Evolutionary conservation across 352 stramenopile genomes (phyloP).

Genomic region (Globisporangium paroecandrum): DNA sequence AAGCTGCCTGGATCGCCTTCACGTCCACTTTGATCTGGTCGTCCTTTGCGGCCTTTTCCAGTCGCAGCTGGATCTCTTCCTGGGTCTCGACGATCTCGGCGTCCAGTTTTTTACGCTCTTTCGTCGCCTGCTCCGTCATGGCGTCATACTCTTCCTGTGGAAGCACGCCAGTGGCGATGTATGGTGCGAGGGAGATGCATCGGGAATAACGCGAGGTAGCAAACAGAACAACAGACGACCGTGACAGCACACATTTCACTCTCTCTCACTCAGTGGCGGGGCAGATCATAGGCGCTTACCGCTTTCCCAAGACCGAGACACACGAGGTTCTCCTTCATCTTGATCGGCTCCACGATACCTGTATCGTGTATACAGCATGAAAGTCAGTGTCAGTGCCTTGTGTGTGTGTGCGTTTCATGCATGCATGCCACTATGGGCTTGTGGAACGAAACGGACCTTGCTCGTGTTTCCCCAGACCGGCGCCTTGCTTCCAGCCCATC

Average conservation of each 20-base stretch:
- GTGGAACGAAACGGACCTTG: constrained; percentile 27
- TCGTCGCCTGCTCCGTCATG: constrained; percentile 48
- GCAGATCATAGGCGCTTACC: constrained; percentile 17
- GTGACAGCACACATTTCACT: constrained; percentile 15
- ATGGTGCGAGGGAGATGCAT: neutral
- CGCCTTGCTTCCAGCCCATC: constrained; percentile 59
- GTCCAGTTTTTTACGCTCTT: constrained; percentile 45
- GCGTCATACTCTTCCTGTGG: constrained; percentile 52
- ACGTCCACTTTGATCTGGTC: constrained; percentile 32
- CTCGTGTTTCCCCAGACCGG: constrained; percentile 43
- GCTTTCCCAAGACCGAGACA: constrained; percentile 58
- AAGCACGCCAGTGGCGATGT: neutral
- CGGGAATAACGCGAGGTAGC: neutral
- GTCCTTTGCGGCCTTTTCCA: constrained; percentile 26
- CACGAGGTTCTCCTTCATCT: constrained; percentile 60
- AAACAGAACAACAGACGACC: constrained; percentile 5
- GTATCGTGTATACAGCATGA: neutral
- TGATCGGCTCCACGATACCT: constrained; percentile 60
- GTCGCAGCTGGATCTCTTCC: constrained; percentile 26
- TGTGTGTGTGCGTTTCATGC: neutral
- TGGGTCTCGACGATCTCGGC: constrained; percentile 44
- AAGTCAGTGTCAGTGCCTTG: neutral
- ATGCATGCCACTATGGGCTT: neutral
- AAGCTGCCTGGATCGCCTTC: constrained; percentile 43
- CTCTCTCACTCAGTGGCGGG: neutral